A percentile compares a stretch with the other conserved stretches of the same genome.
Evolutionary conservation across 2,329 filamentous ascomycete genomes (phyloP).

Genomic region (Calcarisporium arbuscula): DNA sequence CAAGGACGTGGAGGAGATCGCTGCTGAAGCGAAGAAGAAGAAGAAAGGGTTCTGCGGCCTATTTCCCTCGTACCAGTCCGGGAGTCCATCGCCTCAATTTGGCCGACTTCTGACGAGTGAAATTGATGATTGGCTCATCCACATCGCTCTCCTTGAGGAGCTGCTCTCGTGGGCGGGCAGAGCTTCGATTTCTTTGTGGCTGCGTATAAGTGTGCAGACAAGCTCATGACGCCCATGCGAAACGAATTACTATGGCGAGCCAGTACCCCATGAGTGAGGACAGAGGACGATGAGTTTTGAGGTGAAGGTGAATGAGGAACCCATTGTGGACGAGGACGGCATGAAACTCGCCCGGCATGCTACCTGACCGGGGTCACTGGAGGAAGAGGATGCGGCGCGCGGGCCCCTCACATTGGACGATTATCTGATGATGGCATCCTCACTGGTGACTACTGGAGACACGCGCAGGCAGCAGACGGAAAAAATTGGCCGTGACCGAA

Average conservation of each 20-base stretch:
- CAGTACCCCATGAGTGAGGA: too few species aligned
- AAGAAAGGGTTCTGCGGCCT: constrained; percentile 1
- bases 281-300: too few species aligned
- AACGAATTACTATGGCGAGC: constrained; percentile 2
- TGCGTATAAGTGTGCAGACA: constrained; percentile 1
- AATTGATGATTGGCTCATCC: constrained; percentile 4
- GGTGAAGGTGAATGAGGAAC: too few species aligned
- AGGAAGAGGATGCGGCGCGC: neutral
- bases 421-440: neutral
- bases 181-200: constrained; percentile 1
- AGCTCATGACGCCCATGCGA: neutral
- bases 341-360: constrained; percentile 1
- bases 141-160: constrained; percentile 1
- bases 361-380: constrained; percentile 1
- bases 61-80: constrained; percentile 1
- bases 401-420: neutral
- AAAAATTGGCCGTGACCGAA: neutral
- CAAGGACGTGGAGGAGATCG: constrained; percentile 1
- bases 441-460: neutral
- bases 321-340: too few species aligned
- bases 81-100: constrained; percentile 1
- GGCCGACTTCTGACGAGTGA: constrained; percentile 2
- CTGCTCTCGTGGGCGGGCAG: constrained; percentile 1
- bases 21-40: constrained; percentile 2
- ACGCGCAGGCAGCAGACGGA: too few species aligned